These are phyloP conservation scores for Vitrella brassicaformis DNA, from an alignment of 73 alveolate species.

Conservation along the genomic window DNA sequence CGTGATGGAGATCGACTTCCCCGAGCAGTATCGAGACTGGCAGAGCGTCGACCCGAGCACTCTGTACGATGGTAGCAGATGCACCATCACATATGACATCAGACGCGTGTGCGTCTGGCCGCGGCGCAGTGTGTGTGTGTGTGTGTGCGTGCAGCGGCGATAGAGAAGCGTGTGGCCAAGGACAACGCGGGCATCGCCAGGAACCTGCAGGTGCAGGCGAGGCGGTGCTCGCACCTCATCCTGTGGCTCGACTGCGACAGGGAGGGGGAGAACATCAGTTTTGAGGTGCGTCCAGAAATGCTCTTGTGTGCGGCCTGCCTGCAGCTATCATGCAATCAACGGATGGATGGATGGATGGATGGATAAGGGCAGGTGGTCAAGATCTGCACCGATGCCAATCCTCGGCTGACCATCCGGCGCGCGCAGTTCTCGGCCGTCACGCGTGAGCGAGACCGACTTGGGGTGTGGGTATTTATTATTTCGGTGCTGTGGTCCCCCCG, in stretches of 20 bases:
- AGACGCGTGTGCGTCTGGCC: too few species aligned
- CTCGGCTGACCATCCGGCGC: conserved; percentile 41
- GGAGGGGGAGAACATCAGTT: conserved; percentile 98
- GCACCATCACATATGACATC: too few species aligned
- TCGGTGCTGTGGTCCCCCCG: too few species aligned
- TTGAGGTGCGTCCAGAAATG: conserved; percentile 70
- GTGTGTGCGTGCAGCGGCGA: too few species aligned
- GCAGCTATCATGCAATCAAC: too few species aligned
- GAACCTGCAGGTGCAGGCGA: conserved; percentile 24
- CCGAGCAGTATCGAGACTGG: conserved; percentile 17
- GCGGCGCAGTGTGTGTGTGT: too few species aligned
- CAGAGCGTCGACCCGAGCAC: conserved; percentile 18
- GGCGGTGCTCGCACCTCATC: conserved; percentile 51
- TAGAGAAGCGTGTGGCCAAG: conserved; percentile 6
- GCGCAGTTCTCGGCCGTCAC: conserved; percentile 82
- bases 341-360: too few species aligned
- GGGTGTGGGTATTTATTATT: too few species aligned
- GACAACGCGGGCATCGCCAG: conserved; percentile 25
- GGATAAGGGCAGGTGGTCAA: too few species aligned
- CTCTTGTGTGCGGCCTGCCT: too few species aligned
- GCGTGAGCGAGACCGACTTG: too few species aligned
- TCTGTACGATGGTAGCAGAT: conserved; percentile 18
- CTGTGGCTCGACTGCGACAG: conserved; percentile 98
- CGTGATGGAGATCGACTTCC: conserved; percentile 34
- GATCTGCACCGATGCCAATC: conserved; percentile 34